Evolutionary conservation across 148 eudicot genomes (phyloP), one percentile per base, ranked within the genome.

Genomic region (Fagopyrum esculentum): DNA sequence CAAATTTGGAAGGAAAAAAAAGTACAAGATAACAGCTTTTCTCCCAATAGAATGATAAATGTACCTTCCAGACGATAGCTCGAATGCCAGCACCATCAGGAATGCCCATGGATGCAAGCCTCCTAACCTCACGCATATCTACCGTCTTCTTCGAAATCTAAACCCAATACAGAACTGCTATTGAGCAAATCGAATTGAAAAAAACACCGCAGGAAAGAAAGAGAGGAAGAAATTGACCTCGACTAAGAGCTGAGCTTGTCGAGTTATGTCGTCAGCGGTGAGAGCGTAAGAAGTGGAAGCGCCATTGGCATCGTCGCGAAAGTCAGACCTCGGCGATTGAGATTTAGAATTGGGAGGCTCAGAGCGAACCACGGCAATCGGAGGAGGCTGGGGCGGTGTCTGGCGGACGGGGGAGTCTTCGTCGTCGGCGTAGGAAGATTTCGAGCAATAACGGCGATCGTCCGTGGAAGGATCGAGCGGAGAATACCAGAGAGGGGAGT

Each of bases 21-120:
- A 5, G 30, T 43, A 19, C 9, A 35, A 35, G 47, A 66, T 40
- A 15, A 66, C 16, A 63, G 10, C 69, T 29, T 29, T 9, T 3
- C n/a, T 61, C 16, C 12, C 5, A 10, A 40, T 66, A 66, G 46
- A 66, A 66, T 35, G 46, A 3, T 16, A 46, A 43, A 66, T 66
- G 46, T 47, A 93, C 98, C 97, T 96, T 96, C 99, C 99, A 96
- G 40, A 89, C 91, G 0, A 89, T 84, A 61, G 95, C 79, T 16
- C 98, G 94, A 78, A 92, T 86, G 15, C 89, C 90, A 35, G 97
- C 94, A 78, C 87, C 89, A 80, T 96, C 99, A 1, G 99, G 97
- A 69, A 96, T 83, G 16, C 98, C 93, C 79, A 89, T 85, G 56
- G 97, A 86, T 0, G 97, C 93, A 63, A 96, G 84, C 74, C 86